Evolutionary conservation across 164 flowering plant genomes (phyloP), one percentile per base, ranked within the genome.

Genomic region (Stephania cephalantha): DNA sequence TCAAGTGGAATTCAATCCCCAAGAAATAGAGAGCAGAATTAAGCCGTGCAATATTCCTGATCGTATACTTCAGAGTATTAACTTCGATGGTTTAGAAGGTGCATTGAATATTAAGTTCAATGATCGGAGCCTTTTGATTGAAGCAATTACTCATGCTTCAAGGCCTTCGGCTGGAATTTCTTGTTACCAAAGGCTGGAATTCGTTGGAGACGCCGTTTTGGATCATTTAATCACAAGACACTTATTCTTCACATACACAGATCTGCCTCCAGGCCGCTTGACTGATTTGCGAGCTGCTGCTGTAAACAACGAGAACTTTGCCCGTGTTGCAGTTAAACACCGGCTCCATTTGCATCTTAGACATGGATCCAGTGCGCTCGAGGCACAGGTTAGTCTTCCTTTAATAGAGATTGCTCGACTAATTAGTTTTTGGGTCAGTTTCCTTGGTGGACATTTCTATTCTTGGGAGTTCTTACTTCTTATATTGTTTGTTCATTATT

Each of bases 251-350:
- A 87, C 90, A 1, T 96, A 96, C 84, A 91, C 93, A 6, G 90
- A 92, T 86, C 85, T 96, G 22, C 98, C 99, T 11, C 99, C 99
- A 2, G 99, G 99, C 35, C 94, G 99, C 61, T 83, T 96, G 83
- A 96, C 98, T 12, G 99, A 96, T 78, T 81, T 96, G 75, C 89
- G 99, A 82, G 99, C 99, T 80, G 99, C 99, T 67, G 99, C 99
- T 74, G 99, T 96, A 31, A 96, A 96, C 83, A 96, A 96, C 79
- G 98, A 96, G 77, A 96, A 94, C 73, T 96, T 96, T 86, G 99
- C 99, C 31, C 97, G 98, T 66, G 94, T 96, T 73, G 95, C 97
- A 2, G 98, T 96, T 72, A 96, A 92, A 81, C 97, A 88, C 79
- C 87, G 85, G 81, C 94, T 94, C 73, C 98, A 96, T 78, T 10